Base-by-base conservation (phyloP, 1,284 basidiomycete species). In the Taiwanofungus camphoratus region DNA sequence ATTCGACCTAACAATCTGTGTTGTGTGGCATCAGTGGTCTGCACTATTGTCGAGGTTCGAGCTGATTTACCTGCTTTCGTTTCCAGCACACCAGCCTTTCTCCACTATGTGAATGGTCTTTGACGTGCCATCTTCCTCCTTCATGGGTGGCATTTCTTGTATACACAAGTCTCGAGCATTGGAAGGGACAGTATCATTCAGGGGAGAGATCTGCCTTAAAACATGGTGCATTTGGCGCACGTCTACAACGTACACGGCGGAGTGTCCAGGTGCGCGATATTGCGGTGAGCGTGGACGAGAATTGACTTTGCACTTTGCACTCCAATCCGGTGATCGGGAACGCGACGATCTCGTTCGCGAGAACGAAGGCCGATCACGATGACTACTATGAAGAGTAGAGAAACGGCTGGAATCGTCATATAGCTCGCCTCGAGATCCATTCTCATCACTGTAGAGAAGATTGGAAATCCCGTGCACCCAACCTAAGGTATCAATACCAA, bases 11-110 rank as follows among this genome's bases (percentile, higher is more conserved):
- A 16, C 4, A 60, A 23, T 40, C 61, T 62, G 45, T 9, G 8
- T 34, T 19, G 23, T 13, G 9, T 9, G 22, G 19, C 15, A 3
- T 38, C 9, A 39, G 16, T 12, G 24, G 15, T 3, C 30, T 6
- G 12, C 16, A 20, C 8, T 15, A 27, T 30, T 22, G 16, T 15
- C 3, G 39, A 5, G 12, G 11, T 16, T 23, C 11, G 12, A 19
- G 11, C n/a, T 8, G 2, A 33, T 63, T 30, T 42, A 63, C 66
- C 59, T 56, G 56, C 61, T 63, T 27, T 66, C 66, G 33, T 58
- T 65, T 16, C 64, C 65, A 8, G 65, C 63, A 44, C 59, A 64
- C 55, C 55, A 57, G 27, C 41, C 44, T 19, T 53, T 51, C 3
- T 48, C 42, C 22, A 55, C 48, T 13, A 48, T 37, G 26, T 29